Evolutionary conservation across 225 moss, liverwort and hornwort species (phyloP), one percentile per base, ranked within the genome.

Genomic region (Pseudoscleropodium purum): DNA sequence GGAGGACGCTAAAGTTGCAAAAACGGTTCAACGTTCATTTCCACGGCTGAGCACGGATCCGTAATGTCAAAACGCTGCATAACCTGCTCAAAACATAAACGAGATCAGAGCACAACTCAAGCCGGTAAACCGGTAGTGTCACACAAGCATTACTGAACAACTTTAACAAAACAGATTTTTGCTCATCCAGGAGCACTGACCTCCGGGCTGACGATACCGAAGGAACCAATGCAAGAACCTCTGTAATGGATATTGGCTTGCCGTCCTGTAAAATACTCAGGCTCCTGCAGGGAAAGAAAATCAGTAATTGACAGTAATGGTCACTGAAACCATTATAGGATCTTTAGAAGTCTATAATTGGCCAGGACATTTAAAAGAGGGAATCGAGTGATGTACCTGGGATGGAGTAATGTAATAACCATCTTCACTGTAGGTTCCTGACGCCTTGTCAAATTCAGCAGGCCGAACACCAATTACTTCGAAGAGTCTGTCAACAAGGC

Each of bases 31-130:
- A 99, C 63, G 85, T 92, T 94, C 83, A 99, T 80, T 91, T 99
- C 97, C 95, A 99, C 91, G 12, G 95, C 97, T 37, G 96, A 95
- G 90, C 99, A 99, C 52, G 99, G 97, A 92, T 99, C 99, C 59
- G 96, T 96, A 83, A 97, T 96, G 87, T 96, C 96, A 89, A 99
- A 97, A 93, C 94, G 96, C 90, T 96, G 91, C 91, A 97, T 91
- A 43, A 99, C 97, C 99, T 99, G 95, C 88, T 92, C 51, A 87
- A 82, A 77, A 77, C 88, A 88, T 25, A 30, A 75, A 51, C 54
- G 49, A 77, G 37, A 61, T 81, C n/a, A 51, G 49, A 66, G 57
- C 51, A 62, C 49, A 76, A 67, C 54, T 63, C 64, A 37, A 83
- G 60, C 76, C 26, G 13, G 59, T 20, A 80, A 14, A 60, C 39